Evolutionary conservation across 2,329 filamentous ascomycete genomes (phyloP).

Genomic region (Colletotrichum melonis): DNA sequence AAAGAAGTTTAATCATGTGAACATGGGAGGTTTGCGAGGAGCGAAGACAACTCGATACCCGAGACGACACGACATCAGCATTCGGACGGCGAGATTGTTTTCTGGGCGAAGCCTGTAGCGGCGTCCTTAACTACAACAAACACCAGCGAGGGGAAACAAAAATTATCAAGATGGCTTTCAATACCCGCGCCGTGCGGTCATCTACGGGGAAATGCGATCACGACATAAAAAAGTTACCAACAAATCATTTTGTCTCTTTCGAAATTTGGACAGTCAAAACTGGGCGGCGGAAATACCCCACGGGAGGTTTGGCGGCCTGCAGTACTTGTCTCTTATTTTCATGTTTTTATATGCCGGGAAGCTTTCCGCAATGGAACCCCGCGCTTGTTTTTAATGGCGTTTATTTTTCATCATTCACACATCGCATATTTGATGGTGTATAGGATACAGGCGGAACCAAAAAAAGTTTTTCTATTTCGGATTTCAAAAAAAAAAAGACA

Average conservation of each 20-base stretch:
- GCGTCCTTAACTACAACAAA: slow-evolving; percentile 32
- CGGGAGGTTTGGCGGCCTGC: slow-evolving; percentile 27
- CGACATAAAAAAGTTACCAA: slow-evolving; percentile 31
- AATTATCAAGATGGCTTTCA: slow-evolving; percentile 16
- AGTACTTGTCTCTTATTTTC: slow-evolving; percentile 20
- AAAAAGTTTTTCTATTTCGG: slow-evolving; percentile 21
- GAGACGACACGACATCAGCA: slow-evolving; percentile 36
- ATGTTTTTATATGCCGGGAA: background rate
- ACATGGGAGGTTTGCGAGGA: slow-evolving; percentile 25
- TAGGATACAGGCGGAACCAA: slow-evolving; percentile 1
- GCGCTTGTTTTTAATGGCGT: slow-evolving; percentile 21
- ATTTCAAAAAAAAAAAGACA: background rate
- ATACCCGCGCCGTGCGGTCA: slow-evolving; percentile 31
- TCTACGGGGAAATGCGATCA: slow-evolving; percentile 34
- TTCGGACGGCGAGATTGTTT: slow-evolving; percentile 36
- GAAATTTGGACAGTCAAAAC: slow-evolving; percentile 18
- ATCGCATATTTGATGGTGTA: slow-evolving; percentile 17
- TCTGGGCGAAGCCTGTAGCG: slow-evolving; percentile 28
- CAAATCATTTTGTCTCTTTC: slow-evolving; percentile 13
- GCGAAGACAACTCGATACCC: slow-evolving; percentile 36
- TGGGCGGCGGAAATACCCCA: slow-evolving; percentile 30
- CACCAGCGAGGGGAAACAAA: slow-evolving; percentile 17
- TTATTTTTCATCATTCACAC: slow-evolving; percentile 19
- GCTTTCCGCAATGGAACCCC: background rate
- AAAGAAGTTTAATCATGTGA: slow-evolving; percentile 21